Evolutionary conservation across 345 rosid species (phyloP), one percentile per base, ranked within the genome.

Genomic region (Mercurialis annua): DNA sequence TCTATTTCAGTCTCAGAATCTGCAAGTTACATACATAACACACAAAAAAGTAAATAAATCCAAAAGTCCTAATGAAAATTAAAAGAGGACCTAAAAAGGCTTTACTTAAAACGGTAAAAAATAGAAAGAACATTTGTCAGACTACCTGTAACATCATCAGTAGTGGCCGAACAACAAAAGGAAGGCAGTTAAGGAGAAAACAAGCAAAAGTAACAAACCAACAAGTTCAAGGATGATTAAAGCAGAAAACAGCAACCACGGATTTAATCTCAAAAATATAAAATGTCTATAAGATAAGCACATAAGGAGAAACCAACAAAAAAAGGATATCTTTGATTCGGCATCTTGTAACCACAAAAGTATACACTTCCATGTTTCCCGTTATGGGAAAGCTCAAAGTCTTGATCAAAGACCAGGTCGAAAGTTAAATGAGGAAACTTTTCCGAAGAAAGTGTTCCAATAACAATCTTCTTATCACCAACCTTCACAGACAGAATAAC

Each of bases 291-390:
- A 4, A 34, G 2, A 58, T 36, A 2, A 12, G 38, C 20, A 56
- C 12, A 56, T 36, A 14, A 11, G 16, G 29, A 59, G 18, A 36
- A 59, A 38, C 23, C 40, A 9, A 18, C 23, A n/a, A 36, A 20
- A 4, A 77, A 86, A 85, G 92, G 96, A 89, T 86, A 85, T 83
- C 60, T 59, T 11, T 51, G 44, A 20, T 71, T 21, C 36, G 46
- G 77, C 68, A 80, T 66, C 68, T 62, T 76, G 76, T 92, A 92
- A 31, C 98, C 96, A 18, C 79, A 27, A 71, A 92, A 83, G 78
- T 64, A 83, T 46, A 92, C 83, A 40, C 89, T 87, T 65, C 90
- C 98, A 65, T 79, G 69, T 72, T 80, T 86, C 90, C 85, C 77
- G 47, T 61, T 81, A 72, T 92, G 98, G 31, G 87, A 92, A 30